Evolutionary conservation across 495 filamentous ascomycete genomes (phyloP).

Genomic region (Penicillium fimorum): DNA sequence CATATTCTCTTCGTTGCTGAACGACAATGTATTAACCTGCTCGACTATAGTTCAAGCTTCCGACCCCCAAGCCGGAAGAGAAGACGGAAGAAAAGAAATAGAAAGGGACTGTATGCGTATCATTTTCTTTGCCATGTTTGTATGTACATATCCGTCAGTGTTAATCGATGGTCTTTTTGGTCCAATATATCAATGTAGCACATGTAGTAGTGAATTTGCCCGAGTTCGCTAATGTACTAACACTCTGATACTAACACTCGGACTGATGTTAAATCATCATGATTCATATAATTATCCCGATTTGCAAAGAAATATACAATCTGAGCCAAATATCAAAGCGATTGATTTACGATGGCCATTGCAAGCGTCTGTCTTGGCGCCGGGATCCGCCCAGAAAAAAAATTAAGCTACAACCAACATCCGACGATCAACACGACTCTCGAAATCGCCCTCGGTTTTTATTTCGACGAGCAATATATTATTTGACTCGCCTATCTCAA

Average conservation of each 20-base stretch:
- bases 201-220: background rate
- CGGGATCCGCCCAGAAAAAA: constrained; percentile 25
- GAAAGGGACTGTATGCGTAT: constrained; percentile 43
- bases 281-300: background rate
- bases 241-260: no score
- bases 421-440: constrained; percentile 4
- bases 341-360: constrained; percentile 2
- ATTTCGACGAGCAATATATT: background rate
- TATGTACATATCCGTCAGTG: constrained; percentile 47
- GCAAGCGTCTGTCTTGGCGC: constrained; percentile 25
- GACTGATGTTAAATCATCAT: background rate
- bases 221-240: background rate
- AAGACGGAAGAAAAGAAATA: constrained; percentile 95
- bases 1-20: background rate
- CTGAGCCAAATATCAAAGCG: background rate
- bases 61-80: constrained; percentile 90
- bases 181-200: background rate
- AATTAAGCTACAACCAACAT: constrained; percentile 18
- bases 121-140: constrained; percentile 38
- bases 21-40: constrained; percentile 11
- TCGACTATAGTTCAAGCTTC: constrained; percentile 72
- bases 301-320: background rate
- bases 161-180: constrained; percentile 35
- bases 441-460: background rate
- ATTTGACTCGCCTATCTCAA: background rate